phyloP scores from a whole-genome alignment of 2,329 filamentous ascomycete genomes.

The Botryotinia globosa region DNA sequence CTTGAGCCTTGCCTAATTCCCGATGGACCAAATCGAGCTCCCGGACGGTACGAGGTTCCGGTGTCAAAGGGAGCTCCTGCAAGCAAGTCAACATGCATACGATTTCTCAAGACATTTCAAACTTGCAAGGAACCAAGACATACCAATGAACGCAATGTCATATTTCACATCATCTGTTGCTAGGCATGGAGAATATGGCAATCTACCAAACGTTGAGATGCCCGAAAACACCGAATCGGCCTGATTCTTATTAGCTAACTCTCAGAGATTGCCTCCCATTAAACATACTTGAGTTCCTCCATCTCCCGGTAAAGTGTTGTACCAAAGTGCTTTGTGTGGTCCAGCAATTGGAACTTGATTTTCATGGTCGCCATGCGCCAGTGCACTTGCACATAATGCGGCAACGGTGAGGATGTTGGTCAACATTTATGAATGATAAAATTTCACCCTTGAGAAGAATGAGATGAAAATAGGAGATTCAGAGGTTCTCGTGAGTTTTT shows the following conservation, averaged over 20 bases:
- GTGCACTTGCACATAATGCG: constrained; percentile 55
- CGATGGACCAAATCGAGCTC: constrained; percentile 79
- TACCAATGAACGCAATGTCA: constrained; percentile 83
- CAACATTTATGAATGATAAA: constrained; percentile 32
- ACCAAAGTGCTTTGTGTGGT: constrained; percentile 75
- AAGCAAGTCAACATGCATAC: background rate
- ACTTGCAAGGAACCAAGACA: constrained; percentile 28
- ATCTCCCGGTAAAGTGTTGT: constrained; percentile 77
- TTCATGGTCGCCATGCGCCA: constrained; percentile 94
- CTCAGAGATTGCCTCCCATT: constrained; percentile 17
- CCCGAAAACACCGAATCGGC: constrained; percentile 87
- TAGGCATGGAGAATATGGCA: constrained; percentile 76
- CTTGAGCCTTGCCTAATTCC: constrained; percentile 85
- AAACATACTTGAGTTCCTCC: constrained; percentile 71
- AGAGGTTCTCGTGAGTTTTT: background rate
- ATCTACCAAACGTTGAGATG: constrained; percentile 79
- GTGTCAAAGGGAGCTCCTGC: constrained; percentile 80
- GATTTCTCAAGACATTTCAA: constrained; percentile 19
- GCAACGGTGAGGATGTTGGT: constrained; percentile 30
- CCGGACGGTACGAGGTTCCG: constrained; percentile 79
- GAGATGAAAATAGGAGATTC: background rate
- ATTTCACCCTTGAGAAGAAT: constrained; percentile 8
- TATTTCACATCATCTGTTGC: constrained; percentile 67
- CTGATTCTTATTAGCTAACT: constrained; percentile 43
- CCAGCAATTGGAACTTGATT: constrained; percentile 45